Base-by-base conservation (phyloP, 2,329 filamentous ascomycete species). In the Apiospora koreana region DNA sequence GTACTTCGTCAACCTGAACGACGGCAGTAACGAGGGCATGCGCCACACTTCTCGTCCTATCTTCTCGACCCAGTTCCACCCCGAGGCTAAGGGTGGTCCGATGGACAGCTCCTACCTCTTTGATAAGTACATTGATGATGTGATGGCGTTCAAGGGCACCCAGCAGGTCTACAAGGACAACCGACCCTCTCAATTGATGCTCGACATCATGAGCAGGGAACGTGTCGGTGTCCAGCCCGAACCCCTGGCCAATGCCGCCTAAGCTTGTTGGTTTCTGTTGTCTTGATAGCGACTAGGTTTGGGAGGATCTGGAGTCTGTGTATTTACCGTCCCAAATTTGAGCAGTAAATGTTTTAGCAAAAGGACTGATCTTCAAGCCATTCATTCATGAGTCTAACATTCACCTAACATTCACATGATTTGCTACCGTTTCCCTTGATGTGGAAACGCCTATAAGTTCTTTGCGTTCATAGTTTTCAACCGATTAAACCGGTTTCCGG, bases 11-110 rank as follows among this genome's bases (percentile, higher is more conserved):
- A 98, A 99, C 87, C 87, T 98, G 75, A 99, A 98, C 83, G 96
- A 99, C 80, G 94, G 94, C 73, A 95, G 93, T 82, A 99, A 99
- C 82, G 96, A 99, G 86, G 95, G 93, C 71, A 94, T 99, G 90
- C 94, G 98, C 81, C 96, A 99, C 88, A 94, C 93, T 84, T 93
- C 93, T 71, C 93, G 95, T 45, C 96, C 96, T 73, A 99, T 99
- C 81, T 98, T 99, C 88, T 95, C 93, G 74, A 97, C 95, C 31
- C 96, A 99, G 83, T 99, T 99, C 91, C 96, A 99, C 81, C 96
- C 96, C 21, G 96, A 99, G 85, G 96, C 96, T 76, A 97, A 97
- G 87, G 96, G 96, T 72, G 96, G 96, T 69, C 96, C 96, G 69
- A 93, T 97, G 84, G 96, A 99, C 86, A 97, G 94, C 74, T 91